These are phyloP conservation scores for Phoma sp. DNA, from an alignment of 2,329 filamentous ascomycete genomes.

Conservation along the genomic window DNA sequence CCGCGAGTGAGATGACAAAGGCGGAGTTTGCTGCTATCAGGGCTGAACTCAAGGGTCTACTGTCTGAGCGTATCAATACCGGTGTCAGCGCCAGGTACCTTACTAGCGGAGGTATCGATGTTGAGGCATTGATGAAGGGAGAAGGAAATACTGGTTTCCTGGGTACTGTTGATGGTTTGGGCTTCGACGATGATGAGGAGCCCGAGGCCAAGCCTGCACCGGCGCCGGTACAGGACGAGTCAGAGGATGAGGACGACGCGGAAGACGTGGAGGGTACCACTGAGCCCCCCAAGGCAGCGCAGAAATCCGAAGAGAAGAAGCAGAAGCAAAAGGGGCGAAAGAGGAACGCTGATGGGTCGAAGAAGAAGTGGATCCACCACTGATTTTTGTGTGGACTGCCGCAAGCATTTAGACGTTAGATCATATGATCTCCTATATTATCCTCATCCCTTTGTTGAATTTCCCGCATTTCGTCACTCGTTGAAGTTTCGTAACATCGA, in stretches of 20 bases:
- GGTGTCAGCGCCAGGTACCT: slow-evolving; percentile 89
- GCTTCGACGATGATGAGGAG: slow-evolving; percentile 39
- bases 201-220: slow-evolving; percentile 17
- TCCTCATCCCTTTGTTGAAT: no score
- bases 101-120: slow-evolving; percentile 81
- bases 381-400: not conserved
- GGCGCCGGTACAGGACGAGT: slow-evolving; percentile 23
- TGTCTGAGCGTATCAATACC: slow-evolving; percentile 78
- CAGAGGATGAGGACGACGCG: slow-evolving; percentile 24
- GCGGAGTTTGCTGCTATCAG: slow-evolving; percentile 72
- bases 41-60: slow-evolving; percentile 72
- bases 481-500: no score
- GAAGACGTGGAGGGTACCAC: slow-evolving; percentile 24
- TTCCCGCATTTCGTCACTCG: no score
- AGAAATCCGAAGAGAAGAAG: not conserved
- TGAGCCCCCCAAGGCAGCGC: not conserved
- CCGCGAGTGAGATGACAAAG: slow-evolving; percentile 71
- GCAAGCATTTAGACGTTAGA: no score
- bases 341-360: slow-evolving; percentile 11
- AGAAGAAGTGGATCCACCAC: slow-evolving; percentile 19
- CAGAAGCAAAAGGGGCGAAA: slow-evolving; percentile 8
- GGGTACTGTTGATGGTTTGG: slow-evolving; percentile 60
- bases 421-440: no score
- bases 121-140: slow-evolving; percentile 71
- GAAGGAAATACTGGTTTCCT: slow-evolving; percentile 69